Evolutionary conservation across 2,329 filamentous ascomycete species (phyloP), one percentile per base, ranked within the genome.

Genomic region (Fonsecaea pugnacius): DNA sequence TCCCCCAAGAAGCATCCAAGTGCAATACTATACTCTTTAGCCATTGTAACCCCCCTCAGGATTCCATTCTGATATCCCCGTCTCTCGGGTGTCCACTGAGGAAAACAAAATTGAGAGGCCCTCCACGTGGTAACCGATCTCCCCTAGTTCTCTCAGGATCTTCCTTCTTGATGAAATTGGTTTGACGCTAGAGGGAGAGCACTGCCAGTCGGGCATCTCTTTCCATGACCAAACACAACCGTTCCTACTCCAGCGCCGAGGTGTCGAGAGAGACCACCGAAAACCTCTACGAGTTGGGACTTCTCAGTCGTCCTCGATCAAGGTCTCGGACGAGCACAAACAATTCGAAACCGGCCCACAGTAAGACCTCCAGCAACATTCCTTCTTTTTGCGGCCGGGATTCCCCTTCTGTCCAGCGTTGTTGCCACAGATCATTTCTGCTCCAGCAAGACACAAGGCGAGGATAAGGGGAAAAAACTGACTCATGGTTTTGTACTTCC

Each of bases 251-350:
- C 63, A 60, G 58, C 61, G 60, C 55, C 55, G 63, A 64, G 63
- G 64, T 63, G 60, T 65, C 66, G n/a, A 60, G 58, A 58, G 63
- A 62, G 51, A 66, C 70, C 14, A 65, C 66, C 54, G 60, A 72
- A 61, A 70, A 70, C 61, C 67, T 72, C 58, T 69, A 71, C 60
- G 67, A 69, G n/a, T 55, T 72, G 54, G 70, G 70, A 50, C 67
- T 72, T 24, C 67, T 72, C 53, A 70, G 55, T 46, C 67, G 67
- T 54, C 66, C 70, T 60, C 55, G 60, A 30, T 63, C 64, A 51
- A 57, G 61, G 50, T 67, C 68, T 57, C 63, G 62, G 40, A 61
- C 64, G 46, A 63, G 35, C 55, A 54, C 58, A 24, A 65, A 65
- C 53, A 38, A 62, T 30, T 55, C 57, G 51, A 67, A 57, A 55